These are phyloP conservation scores for Fraxinus quadrangulata DNA, from an alignment of 257 asterid species.

Conservation along the genomic window DNA sequence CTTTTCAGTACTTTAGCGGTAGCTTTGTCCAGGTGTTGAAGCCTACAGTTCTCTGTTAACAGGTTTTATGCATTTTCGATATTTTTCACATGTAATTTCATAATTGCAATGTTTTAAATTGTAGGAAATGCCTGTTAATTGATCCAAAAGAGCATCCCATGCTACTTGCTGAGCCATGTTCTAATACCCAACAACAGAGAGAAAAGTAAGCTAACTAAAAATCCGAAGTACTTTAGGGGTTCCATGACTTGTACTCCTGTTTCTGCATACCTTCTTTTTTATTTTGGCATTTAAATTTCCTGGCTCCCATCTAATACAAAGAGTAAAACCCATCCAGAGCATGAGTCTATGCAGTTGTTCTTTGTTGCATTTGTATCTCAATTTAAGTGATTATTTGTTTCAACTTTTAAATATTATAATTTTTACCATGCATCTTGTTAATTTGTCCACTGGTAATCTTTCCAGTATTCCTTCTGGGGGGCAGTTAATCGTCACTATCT, in stretches of 20 bases:
- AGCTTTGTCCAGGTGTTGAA: conserved; percentile 4
- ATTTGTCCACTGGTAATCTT: not conserved
- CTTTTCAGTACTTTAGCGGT: conserved; percentile 13
- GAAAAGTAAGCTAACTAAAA: conserved; percentile 76
- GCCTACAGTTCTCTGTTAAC: not conserved
- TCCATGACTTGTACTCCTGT: conserved; percentile 11
- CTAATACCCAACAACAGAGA: conserved; percentile 87
- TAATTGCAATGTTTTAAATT: conserved; percentile 18
- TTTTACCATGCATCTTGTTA: not conserved
- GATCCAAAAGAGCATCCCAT: conserved; percentile 99
- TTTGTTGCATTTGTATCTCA: no score
- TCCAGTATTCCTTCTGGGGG: not conserved
- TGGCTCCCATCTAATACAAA: conserved; percentile 7
- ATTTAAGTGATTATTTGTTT: not conserved
- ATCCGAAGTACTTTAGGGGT: conserved; percentile 17
- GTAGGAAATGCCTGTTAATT: conserved; percentile 85
- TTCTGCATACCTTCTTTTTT: conserved; percentile 5
- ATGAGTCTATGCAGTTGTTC: conserved; percentile 7
- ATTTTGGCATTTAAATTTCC: conserved; percentile 11
- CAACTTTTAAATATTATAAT: not conserved
- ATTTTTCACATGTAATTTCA: not conserved
- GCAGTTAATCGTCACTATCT: not conserved
- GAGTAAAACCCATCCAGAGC: conserved; percentile 7
- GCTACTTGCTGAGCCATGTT: conserved; percentile 95
- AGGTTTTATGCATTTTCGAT: conserved; percentile 15